phyloP scores from a whole-genome alignment of 2,329 filamentous ascomycete species.

The Microcera coccophila region DNA sequence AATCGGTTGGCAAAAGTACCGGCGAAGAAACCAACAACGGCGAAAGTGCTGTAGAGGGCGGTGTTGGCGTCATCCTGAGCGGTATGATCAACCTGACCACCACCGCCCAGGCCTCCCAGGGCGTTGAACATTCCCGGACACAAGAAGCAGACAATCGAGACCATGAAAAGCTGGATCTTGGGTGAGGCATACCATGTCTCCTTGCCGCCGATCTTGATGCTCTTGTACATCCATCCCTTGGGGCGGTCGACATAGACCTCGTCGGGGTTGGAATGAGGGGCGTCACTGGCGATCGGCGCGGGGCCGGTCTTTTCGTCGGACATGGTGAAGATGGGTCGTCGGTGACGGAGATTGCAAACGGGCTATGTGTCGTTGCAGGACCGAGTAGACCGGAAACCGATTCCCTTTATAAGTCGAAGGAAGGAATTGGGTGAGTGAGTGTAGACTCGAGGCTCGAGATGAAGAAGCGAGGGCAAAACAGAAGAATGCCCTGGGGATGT shows the following conservation, averaged over 20 bases:
- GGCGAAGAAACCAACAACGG: constrained; percentile 64
- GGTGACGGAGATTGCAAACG: not conserved
- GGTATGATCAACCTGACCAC: constrained; percentile 47
- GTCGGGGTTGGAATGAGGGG: constrained; percentile 16
- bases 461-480: not conserved
- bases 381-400: constrained; percentile 3
- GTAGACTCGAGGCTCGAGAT: too few relatives aligned
- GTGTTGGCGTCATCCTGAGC: constrained; percentile 62
- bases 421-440: too few relatives aligned
- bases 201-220: constrained; percentile 49
- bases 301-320: constrained; percentile 25
- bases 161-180: constrained; percentile 66
- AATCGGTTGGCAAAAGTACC: constrained; percentile 75
- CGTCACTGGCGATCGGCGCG: constrained; percentile 11
- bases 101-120: constrained; percentile 61
- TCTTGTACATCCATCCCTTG: constrained; percentile 65
- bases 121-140: constrained; percentile 73
- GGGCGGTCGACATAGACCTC: constrained; percentile 34
- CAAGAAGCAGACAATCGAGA: constrained; percentile 54
- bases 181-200: constrained; percentile 71
- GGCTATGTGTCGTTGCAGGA: not conserved
- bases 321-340: constrained; percentile 16
- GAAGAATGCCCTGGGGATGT: not conserved
- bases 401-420: not conserved
- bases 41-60: constrained; percentile 70